Evolutionary conservation across 495 filamentous ascomycete genomes (phyloP), one percentile per base, ranked within the genome.

Genomic region (Clohesyomyces aquaticus): DNA sequence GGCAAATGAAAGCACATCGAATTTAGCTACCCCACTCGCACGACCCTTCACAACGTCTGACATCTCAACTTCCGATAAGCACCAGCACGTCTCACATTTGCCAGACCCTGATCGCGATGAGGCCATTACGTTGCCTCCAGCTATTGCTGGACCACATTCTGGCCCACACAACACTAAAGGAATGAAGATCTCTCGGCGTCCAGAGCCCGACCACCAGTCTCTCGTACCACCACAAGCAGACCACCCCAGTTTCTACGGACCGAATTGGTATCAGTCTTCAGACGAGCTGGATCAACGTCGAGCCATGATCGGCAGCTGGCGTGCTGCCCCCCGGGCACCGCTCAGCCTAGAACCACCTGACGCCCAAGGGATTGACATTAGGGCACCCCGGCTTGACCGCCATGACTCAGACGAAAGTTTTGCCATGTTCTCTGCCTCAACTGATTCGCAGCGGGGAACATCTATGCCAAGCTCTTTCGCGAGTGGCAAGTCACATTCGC

Each of bases 371-470:
- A 65, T 65, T 56, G 72, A 77, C 41, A 74, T 76, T 35, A 67
- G 77, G 21, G 70, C 67, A 11, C 69, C 74, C 4, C 74, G 76
- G 0, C 80, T 85, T 19, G 69, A 81, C 22, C 81, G 88, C 21
- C 87, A 88, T 48, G 86, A 91, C 64, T 95, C 91, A 1, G 83
- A 86, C 22, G 91, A 93, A 62, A 92, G 89, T 66, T 91, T 91
- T 66, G 84, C 88, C 29, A 85, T 94, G 78, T 91, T 95, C 72
- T 91, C 87, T n/a, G 82, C 87, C 8, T 92, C 90, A 1, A 85
- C 85, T 12, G 83, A 86, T 18, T 74, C 72, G 19, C 68, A 67
- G 18, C 53, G 56, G 18, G 65, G 49, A 18, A 47, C 47, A 26
- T 76, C 74, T n/a, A 65, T 76, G 53, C 71, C 71, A 12, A 86